Evolutionary conservation across 2,329 filamentous ascomycete species (phyloP).

Genomic region (Periglandula ipomoeae): DNA sequence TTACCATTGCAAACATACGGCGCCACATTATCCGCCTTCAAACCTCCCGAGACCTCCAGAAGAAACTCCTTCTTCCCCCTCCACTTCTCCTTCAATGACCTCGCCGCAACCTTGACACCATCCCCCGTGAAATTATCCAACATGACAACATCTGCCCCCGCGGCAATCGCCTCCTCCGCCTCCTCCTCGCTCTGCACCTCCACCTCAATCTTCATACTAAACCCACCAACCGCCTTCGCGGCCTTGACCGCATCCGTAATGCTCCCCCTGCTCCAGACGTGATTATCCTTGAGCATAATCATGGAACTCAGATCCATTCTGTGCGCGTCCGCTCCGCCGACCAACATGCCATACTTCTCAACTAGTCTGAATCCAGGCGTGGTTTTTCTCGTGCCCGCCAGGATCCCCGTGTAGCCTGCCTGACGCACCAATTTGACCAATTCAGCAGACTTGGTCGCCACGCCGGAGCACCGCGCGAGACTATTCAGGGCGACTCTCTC

Average conservation of each 20-base stretch:
- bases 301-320: conserved; percentile 85
- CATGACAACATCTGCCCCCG: conserved; percentile 94
- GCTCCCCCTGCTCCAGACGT: conserved; percentile 83
- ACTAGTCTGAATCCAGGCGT: conserved; percentile 92
- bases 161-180: conserved; percentile 82
- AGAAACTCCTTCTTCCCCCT: conserved; percentile 63
- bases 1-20: conserved; percentile 67
- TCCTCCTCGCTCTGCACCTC: conserved; percentile 84
- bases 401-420: conserved; percentile 68
- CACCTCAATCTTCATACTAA: conserved; percentile 90
- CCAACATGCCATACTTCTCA: conserved; percentile 96
- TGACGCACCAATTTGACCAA: conserved; percentile 47
- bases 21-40: conserved; percentile 77
- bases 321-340: conserved; percentile 87
- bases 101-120: conserved; percentile 66
- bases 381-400: conserved; percentile 96
- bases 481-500: conserved; percentile 90
- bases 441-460: conserved; percentile 60
- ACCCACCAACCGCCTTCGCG: conserved; percentile 76
- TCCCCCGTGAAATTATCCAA: conserved; percentile 87
- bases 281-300: conserved; percentile 99
- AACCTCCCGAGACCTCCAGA: conserved; percentile 84
- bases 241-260: conserved; percentile 80
- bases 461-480: conserved; percentile 80
- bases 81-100: conserved; percentile 72